phyloP scores from a whole-genome alignment of 495 filamentous ascomycete species.

The Podospora bellae-mahoneyi region DNA sequence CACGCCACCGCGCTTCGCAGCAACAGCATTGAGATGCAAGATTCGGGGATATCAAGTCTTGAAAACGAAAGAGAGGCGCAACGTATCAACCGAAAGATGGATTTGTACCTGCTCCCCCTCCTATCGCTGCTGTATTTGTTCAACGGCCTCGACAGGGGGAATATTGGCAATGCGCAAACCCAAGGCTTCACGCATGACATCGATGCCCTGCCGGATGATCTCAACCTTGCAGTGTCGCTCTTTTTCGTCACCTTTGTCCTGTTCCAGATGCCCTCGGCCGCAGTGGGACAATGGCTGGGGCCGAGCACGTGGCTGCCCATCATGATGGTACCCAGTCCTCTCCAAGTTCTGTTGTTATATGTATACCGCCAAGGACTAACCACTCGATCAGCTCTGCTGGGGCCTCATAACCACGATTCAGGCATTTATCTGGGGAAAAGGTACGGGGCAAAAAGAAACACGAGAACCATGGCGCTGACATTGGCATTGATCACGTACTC shows the following conservation, averaged over 20 bases:
- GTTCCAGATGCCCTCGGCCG: slow-evolving; percentile 54
- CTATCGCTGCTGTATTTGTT: slow-evolving; percentile 40
- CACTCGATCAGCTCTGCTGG: slow-evolving; percentile 40
- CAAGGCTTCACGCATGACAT: slow-evolving; percentile 36
- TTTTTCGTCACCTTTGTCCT: slow-evolving; percentile 58
- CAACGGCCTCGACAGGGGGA: slow-evolving; percentile 42
- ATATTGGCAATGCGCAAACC: slow-evolving; percentile 45
- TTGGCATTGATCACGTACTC: not conserved
- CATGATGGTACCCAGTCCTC: slow-evolving; percentile 42
- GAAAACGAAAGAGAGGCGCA: not conserved
- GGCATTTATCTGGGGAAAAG: slow-evolving; percentile 37
- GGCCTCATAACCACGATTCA: slow-evolving; percentile 50
- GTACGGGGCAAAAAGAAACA: slow-evolving; percentile 22
- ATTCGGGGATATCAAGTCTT: not conserved
- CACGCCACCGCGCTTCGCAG: no score
- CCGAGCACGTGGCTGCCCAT: slow-evolving; percentile 51
- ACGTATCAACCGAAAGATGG: slow-evolving; percentile 34
- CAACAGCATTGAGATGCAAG: not conserved
- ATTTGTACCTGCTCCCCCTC: slow-evolving; percentile 36
- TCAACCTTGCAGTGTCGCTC: slow-evolving; percentile 53
- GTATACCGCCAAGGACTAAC: not conserved
- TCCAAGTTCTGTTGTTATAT: not conserved
- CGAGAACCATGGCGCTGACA: not conserved
- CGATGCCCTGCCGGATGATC: slow-evolving; percentile 37
- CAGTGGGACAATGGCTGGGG: slow-evolving; percentile 51